Evolutionary conservation across 257 asterid genomes (phyloP).

Genomic region (Przewalskia tangutica): DNA sequence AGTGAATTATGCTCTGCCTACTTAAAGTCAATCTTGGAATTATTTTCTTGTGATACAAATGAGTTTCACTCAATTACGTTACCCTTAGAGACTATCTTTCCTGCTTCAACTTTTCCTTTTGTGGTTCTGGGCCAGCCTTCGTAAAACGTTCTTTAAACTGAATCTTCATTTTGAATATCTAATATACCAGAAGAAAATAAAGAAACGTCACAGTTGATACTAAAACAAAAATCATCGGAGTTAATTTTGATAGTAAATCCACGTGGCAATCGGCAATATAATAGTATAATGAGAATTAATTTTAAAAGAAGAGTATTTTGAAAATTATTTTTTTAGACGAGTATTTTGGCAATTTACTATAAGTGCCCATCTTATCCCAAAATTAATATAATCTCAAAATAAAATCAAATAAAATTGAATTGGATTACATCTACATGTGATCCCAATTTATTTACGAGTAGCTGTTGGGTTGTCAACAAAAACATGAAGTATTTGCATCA

Average conservation of each 20-base stretch:
- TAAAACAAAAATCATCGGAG: background rate
- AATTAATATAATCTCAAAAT: background rate
- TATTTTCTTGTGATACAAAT: background rate
- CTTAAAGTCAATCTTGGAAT: background rate
- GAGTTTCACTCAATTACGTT: background rate
- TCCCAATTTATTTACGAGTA: background rate
- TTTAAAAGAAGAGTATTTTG: too few species aligned
- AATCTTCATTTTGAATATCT: background rate
- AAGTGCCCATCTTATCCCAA: slow-evolving; percentile 2
- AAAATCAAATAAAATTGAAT: background rate
- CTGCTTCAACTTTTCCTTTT: background rate
- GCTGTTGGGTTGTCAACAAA: background rate
- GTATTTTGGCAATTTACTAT: too few species aligned
- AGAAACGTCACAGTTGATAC: background rate
- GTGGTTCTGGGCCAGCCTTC: background rate
- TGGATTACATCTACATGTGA: background rate
- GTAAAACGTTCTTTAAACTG: background rate
- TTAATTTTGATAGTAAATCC: too few species aligned
- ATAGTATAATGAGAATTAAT: too few species aligned
- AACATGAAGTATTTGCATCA: background rate
- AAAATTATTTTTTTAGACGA: too few species aligned
- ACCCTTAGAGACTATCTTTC: background rate
- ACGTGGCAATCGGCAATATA: too few species aligned
- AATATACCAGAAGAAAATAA: background rate
- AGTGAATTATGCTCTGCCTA: background rate